These are phyloP conservation scores for Odonthalia washingtoniensis DNA, from an alignment of 31 red algal genomes.

Conservation along the genomic window DNA sequence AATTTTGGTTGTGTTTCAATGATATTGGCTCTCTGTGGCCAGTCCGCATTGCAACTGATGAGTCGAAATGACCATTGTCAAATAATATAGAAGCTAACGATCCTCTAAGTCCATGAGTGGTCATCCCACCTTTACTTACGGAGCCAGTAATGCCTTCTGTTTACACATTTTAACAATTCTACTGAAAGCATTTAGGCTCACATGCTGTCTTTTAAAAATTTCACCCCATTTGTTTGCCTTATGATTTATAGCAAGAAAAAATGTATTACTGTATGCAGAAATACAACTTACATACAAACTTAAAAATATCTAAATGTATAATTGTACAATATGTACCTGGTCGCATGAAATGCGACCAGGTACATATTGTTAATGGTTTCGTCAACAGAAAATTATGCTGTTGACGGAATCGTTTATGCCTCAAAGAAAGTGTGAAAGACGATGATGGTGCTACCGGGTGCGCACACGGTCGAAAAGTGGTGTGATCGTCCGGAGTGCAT, in stretches of 20 bases:
- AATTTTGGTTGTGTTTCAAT: neutral
- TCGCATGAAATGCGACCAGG: too few relatives aligned
- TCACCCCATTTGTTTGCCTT: neutral
- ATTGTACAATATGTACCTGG: too few relatives aligned
- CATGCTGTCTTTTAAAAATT: neutral
- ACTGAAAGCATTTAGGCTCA: neutral
- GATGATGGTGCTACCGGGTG: too few relatives aligned
- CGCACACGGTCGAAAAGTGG: too few relatives aligned
- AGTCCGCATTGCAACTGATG: neutral
- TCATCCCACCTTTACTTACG: neutral
- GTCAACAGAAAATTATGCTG: too few relatives aligned
- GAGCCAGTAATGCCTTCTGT: neutral
- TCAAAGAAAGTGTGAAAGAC: too few relatives aligned
- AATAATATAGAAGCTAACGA: neutral
- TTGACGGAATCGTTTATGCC: too few relatives aligned
- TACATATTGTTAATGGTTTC: too few relatives aligned
- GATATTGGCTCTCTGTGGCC: neutral
- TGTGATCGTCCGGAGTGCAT: too few relatives aligned
- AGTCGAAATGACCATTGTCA: neutral
- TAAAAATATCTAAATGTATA: too few relatives aligned
- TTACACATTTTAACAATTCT: neutral
- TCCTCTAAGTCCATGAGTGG: slow-evolving; percentile 10
- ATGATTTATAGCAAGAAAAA: neutral
- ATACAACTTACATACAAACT: too few relatives aligned
- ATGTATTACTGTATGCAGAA: too few relatives aligned